Base-by-base conservation (phyloP, 2,329 filamentous ascomycete genomes). In the Stenocarpella maydis region DNA sequence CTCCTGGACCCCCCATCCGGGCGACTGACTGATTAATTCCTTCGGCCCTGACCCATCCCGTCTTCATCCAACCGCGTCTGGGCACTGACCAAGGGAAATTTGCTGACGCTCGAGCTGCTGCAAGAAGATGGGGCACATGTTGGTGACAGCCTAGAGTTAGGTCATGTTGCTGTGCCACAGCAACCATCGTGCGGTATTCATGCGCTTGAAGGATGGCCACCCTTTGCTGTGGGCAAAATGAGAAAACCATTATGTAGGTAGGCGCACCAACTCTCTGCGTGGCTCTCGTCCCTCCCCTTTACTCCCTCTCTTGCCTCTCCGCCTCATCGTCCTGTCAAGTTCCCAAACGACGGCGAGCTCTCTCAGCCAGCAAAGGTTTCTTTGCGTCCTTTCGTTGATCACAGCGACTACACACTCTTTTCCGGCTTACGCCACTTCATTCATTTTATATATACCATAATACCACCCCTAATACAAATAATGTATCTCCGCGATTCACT, bases 341-440 rank as follows among this genome's bases (percentile, higher is more conserved):
- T 72, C 69, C 73, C 63, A 24, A 71, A 43, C 68, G 72, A 74
- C 74, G 76, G 73, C 58, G 58, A 74, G 70, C 72, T 73, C 71
- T 73, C 65, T 71, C 68, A 70, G 72, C 76, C 72, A 75, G 75
- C 76, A 77, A 76, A 74, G 76, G 50, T 73, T 73, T 74, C 76
- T 77, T 77, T 77, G 76, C 77, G 77, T 78, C 76, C 76, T 76
- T 73, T 78, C 76, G 68, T 78, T 77, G 73, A 75, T 73, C 69
- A 54, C 49, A 54, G 54, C 69, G 70, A 73, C 71, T 71, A 72
- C 65, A 74, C 73, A 67, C 73, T 75, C 75, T 65, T 76, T 76
- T 71, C 37, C 67, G 69, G 69, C 72, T 68, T 63, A 63, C 69
- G 74, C 74, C 74, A 68, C 34, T 61, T 58, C 52, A 70, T 67